Percentiles rank a stretch among this genome's conserved stretches.
Conservation (phyloP, 805 yeast species). For the Candida jianshihensis region DNA sequence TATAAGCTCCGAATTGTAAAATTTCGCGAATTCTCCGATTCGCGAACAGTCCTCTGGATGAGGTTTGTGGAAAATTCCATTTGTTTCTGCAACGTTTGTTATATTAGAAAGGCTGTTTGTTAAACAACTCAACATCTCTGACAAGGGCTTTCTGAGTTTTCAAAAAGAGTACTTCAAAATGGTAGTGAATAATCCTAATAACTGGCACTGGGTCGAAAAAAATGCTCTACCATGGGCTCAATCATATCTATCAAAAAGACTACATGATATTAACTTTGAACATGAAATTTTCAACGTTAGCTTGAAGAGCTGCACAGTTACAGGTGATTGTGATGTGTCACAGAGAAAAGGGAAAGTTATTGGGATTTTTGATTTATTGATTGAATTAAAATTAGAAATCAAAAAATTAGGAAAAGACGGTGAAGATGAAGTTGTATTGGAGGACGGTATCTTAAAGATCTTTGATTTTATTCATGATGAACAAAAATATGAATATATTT, state of each 20-base stretch:
- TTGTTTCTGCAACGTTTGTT: no score
- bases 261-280: constrained; percentile 21
- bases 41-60: not conserved
- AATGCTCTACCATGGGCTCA: constrained; percentile 62
- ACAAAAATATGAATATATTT: constrained; percentile 54
- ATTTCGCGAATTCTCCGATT: not conserved
- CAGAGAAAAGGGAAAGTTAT: constrained; percentile 78
- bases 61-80: not conserved
- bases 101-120: no score
- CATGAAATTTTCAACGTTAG: constrained; percentile 20
- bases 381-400: constrained; percentile 41
- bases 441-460: constrained; percentile 39
- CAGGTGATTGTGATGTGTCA: constrained; percentile 77
- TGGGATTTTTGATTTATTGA: constrained; percentile 62
- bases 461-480: constrained; percentile 78
- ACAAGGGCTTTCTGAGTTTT: no score
- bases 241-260: constrained; percentile 36
- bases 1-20: no score
- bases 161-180: constrained; percentile 21
- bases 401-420: constrained; percentile 26
- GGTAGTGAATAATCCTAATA: constrained; percentile 69
- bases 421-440: constrained; percentile 18
- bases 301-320: constrained; percentile 35
- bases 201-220: constrained; percentile 74
- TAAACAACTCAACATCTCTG: no score